Evolutionary conservation across 1,284 basidiomycete species (phyloP).

Genomic region (Ustilago lituana): DNA sequence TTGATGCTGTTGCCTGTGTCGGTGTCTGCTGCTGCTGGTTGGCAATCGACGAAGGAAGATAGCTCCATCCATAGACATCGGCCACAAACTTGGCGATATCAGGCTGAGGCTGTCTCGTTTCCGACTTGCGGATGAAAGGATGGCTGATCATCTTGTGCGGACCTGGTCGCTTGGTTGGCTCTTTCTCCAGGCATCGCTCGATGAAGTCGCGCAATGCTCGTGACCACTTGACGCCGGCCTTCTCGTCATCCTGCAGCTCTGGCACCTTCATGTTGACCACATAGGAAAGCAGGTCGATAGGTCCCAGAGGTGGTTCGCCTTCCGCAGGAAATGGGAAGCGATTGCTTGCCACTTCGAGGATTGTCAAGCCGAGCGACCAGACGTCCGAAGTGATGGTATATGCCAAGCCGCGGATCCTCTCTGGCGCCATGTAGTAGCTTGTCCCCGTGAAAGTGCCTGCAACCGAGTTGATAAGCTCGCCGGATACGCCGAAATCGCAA

Average conservation of each 20-base stretch:
- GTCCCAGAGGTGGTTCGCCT: slow-evolving; percentile 73
- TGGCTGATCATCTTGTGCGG: slow-evolving; percentile 86
- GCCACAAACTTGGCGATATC: slow-evolving; percentile 77
- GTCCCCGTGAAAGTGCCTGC: slow-evolving; percentile 97
- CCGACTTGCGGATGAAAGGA: slow-evolving; percentile 82
- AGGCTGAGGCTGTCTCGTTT: slow-evolving; percentile 77
- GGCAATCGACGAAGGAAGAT: slow-evolving; percentile 39
- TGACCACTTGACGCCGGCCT: slow-evolving; percentile 75
- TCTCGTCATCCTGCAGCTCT: slow-evolving; percentile 74
- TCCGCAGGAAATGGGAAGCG: slow-evolving; percentile 95
- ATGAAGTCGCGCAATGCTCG: slow-evolving; percentile 92
- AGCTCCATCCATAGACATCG: slow-evolving; percentile 83
- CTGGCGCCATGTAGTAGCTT: slow-evolving; percentile 98
- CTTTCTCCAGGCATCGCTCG: slow-evolving; percentile 77
- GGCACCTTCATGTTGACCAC: slow-evolving; percentile 87
- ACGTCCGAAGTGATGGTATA: slow-evolving; percentile 96
- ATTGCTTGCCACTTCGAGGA: slow-evolving; percentile 92
- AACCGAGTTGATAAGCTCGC: slow-evolving; percentile 87
- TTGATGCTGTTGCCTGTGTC: slow-evolving; percentile 25
- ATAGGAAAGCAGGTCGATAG: slow-evolving; percentile 92
- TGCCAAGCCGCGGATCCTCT: slow-evolving; percentile 85
- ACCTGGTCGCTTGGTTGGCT: slow-evolving; percentile 75
- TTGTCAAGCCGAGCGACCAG: slow-evolving; percentile 94
- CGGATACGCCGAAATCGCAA: slow-evolving; percentile 95
- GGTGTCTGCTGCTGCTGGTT: slow-evolving; percentile 42